Evolutionary conservation across 2,329 filamentous ascomycete species (phyloP).

Genomic region (Fusarium algeriense): DNA sequence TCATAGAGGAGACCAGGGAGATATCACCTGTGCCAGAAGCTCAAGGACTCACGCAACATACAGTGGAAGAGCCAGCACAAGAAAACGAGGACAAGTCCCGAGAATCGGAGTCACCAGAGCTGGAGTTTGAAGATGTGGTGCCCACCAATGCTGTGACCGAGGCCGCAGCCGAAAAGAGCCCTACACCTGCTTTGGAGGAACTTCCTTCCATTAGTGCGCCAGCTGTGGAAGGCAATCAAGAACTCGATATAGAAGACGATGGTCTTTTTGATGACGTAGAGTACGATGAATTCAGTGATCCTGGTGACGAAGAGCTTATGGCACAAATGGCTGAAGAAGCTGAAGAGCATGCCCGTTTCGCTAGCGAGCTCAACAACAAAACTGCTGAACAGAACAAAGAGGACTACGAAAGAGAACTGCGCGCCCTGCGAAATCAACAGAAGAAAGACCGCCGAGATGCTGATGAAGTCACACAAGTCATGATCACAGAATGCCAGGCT

Average conservation of each 20-base stretch:
- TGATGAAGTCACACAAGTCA: slow-evolving; percentile 95
- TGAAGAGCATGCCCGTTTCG: slow-evolving; percentile 94
- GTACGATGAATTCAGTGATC: slow-evolving; percentile 82
- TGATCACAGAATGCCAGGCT: slow-evolving; percentile 95
- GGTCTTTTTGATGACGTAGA: slow-evolving; percentile 69
- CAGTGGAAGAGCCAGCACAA: not conserved
- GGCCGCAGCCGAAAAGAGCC: slow-evolving; percentile 18
- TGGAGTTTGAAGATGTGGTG: slow-evolving; percentile 54
- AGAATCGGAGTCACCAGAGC: slow-evolving; percentile 53
- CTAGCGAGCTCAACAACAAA: slow-evolving; percentile 85
- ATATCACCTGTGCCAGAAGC: not conserved
- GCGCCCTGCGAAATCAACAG: slow-evolving; percentile 89
- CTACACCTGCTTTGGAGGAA: slow-evolving; percentile 34
- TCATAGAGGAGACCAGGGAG: not conserved
- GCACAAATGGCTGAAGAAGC: slow-evolving; percentile 88
- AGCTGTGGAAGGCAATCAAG: not conserved
- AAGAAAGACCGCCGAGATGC: slow-evolving; percentile 96
- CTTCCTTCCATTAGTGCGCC: slow-evolving; percentile 8
- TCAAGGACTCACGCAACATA: slow-evolving; percentile 13
- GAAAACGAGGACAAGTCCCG: slow-evolving; percentile 37
- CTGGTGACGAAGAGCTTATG: slow-evolving; percentile 91
- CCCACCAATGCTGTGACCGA: slow-evolving; percentile 36
- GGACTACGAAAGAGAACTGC: slow-evolving; percentile 89
- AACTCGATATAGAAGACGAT: slow-evolving; percentile 52
- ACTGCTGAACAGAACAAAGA: slow-evolving; percentile 76